Conservation (phyloP, 2,329 filamentous ascomycete species). For the Leptoxyphium fumago region DNA sequence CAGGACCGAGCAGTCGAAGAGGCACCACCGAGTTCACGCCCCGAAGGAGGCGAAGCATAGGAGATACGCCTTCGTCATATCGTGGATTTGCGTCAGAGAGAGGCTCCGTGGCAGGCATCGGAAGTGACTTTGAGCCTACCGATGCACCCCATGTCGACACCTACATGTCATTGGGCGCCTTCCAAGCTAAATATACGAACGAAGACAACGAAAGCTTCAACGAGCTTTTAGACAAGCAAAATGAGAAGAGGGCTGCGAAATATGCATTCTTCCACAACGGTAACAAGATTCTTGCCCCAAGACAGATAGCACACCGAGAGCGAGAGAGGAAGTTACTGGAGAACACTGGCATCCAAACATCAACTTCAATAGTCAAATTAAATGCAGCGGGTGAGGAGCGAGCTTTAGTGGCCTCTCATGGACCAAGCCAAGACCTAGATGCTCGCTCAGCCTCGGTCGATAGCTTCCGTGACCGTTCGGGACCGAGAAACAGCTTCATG, state of each 20-base stretch:
- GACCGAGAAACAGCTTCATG: constrained; percentile 75
- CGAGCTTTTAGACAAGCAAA: constrained; percentile 78
- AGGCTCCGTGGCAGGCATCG: constrained; percentile 32
- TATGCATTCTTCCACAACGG: constrained; percentile 79
- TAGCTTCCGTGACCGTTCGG: constrained; percentile 45
- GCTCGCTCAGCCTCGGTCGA: constrained; percentile 64
- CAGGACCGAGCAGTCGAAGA: constrained; percentile 39
- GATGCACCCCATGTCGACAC: constrained; percentile 46
- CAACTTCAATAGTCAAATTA: constrained; percentile 23
- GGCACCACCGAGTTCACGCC: constrained; percentile 23
- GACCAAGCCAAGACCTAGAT: constrained; percentile 45
- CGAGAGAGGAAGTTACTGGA: constrained; percentile 49
- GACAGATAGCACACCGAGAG: constrained; percentile 41
- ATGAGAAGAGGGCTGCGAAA: constrained; percentile 67
- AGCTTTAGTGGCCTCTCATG: constrained; percentile 15
- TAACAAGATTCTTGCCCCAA: constrained; percentile 61
- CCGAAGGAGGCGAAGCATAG: constrained; percentile 7
- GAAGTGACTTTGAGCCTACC: constrained; percentile 16
- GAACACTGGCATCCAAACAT: constrained; percentile 17
- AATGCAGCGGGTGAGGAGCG: constrained; percentile 13
- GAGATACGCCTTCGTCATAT: constrained; percentile 32
- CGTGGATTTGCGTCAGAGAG: constrained; percentile 54
- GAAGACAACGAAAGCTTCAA: constrained; percentile 98
- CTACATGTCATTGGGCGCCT: constrained; percentile 66
- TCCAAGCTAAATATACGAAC: constrained; percentile 87